phyloP scores from a whole-genome alignment of 2,329 filamentous ascomycete genomes.

The Claviceps fusiformis region DNA sequence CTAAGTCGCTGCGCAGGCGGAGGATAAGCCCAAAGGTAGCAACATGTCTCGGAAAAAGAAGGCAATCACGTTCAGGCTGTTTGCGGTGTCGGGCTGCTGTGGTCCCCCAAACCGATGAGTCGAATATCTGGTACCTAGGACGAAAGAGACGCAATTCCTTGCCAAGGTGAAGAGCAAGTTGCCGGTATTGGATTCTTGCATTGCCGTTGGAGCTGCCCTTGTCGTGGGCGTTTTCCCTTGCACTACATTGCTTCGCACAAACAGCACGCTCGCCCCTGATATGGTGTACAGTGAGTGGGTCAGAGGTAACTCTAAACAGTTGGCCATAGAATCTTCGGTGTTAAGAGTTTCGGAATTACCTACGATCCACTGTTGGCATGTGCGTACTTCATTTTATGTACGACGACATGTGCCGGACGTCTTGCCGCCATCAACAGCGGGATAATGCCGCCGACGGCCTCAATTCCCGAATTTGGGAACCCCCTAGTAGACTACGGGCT shows the following conservation, averaged over 20 bases:
- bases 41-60: slow-evolving; percentile 1
- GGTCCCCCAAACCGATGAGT: background rate
- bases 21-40: background rate
- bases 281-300: background rate
- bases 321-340: no score
- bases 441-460: background rate
- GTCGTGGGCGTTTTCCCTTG: background rate
- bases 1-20: background rate
- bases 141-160: background rate
- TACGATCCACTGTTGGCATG: no score
- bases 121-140: background rate
- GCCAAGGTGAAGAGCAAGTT: background rate
- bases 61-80: background rate
- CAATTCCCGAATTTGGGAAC: background rate
- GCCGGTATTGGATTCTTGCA: background rate
- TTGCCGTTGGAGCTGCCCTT: background rate
- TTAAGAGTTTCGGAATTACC: no score
- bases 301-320: no score
- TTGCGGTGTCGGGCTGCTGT: background rate
- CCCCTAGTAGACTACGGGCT: background rate
- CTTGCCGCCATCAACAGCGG: no score
- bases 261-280: background rate
- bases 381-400: background rate
- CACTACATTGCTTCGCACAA: background rate
- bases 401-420: background rate